phyloP scores from a whole-genome alignment of 331 rosid genomes.

The Acacia pycnantha region DNA sequence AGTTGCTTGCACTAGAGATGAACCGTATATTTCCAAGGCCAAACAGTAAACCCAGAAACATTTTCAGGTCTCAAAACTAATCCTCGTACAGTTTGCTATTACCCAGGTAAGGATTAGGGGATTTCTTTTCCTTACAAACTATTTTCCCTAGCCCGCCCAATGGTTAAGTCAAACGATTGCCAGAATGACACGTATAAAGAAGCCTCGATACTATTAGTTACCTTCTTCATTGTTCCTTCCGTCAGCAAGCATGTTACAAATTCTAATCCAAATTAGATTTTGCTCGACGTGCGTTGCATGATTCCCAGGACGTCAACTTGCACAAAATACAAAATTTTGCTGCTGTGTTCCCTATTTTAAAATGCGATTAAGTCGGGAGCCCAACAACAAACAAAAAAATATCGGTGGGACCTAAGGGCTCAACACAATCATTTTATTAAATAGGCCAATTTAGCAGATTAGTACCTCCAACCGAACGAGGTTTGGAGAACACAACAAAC shows the following conservation, averaged over 20 bases:
- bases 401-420: slow-evolving; percentile 14
- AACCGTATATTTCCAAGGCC: background rate
- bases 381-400: background rate
- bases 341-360: background rate
- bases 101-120: background rate
- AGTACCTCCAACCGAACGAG: slow-evolving; percentile 5
- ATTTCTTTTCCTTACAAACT: too few species aligned
- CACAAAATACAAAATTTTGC: background rate
- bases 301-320: slow-evolving; percentile 18
- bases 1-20: background rate
- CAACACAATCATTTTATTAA: slow-evolving; percentile 2
- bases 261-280: slow-evolving; percentile 20
- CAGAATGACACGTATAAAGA: background rate
- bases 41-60: background rate
- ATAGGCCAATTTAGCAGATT: background rate
- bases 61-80: background rate
- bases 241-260: background rate
- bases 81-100: background rate
- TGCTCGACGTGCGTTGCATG: background rate
- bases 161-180: background rate
- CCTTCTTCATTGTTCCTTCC: background rate
- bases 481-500: background rate
- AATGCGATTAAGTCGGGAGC: background rate
- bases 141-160: too few species aligned
- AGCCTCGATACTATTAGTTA: background rate